phyloP scores from a whole-genome alignment of 2,329 filamentous ascomycete species.

The Botrytis fabae region DNA sequence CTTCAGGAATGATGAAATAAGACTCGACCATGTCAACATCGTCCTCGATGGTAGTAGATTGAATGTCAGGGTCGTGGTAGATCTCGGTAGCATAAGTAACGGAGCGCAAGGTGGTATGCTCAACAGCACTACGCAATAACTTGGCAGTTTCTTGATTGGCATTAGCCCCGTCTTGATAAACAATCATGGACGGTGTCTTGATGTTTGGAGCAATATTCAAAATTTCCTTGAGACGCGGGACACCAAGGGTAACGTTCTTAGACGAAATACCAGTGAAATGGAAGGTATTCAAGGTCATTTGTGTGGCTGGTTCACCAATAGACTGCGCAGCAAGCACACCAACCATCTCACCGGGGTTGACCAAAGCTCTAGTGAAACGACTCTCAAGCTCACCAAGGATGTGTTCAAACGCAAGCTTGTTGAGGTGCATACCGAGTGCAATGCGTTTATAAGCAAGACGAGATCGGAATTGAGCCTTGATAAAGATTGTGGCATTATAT shows the following conservation, averaged over 20 bases:
- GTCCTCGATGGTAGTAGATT: conserved; percentile 79
- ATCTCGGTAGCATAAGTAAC: conserved; percentile 93
- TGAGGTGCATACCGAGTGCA: conserved; percentile 80
- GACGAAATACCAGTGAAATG: conserved; percentile 99
- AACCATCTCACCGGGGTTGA: conserved; percentile 97
- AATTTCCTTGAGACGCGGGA: conserved; percentile 98
- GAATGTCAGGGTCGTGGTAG: conserved; percentile 93
- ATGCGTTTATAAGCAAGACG: conserved; percentile 90
- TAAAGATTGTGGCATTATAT: conserved; percentile 80
- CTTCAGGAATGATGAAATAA: conserved; percentile 91
- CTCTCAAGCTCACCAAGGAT: conserved; percentile 88
- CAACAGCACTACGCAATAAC: conserved; percentile 80
- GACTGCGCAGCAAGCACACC: conserved; percentile 97
- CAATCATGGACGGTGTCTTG: conserved; percentile 96
- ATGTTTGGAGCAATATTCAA: conserved; percentile 96
- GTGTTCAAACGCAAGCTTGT: conserved; percentile 89
- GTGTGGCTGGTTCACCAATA: conserved; percentile 96
- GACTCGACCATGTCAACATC: conserved; percentile 95
- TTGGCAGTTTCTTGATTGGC: conserved; percentile 79
- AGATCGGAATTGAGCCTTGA: conserved; percentile 89
- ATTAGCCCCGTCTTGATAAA: conserved; percentile 70
- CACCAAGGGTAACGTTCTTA: conserved; percentile 99
- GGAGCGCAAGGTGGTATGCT: conserved; percentile 90
- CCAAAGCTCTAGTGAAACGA: conserved; percentile 80
- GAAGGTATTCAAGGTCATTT: conserved; percentile 99